Percentiles rank a stretch among this genome's conserved stretches.
Conservation (phyloP, 2,329 filamentous ascomycete species). For the Rhinocladiella similis region DNA sequence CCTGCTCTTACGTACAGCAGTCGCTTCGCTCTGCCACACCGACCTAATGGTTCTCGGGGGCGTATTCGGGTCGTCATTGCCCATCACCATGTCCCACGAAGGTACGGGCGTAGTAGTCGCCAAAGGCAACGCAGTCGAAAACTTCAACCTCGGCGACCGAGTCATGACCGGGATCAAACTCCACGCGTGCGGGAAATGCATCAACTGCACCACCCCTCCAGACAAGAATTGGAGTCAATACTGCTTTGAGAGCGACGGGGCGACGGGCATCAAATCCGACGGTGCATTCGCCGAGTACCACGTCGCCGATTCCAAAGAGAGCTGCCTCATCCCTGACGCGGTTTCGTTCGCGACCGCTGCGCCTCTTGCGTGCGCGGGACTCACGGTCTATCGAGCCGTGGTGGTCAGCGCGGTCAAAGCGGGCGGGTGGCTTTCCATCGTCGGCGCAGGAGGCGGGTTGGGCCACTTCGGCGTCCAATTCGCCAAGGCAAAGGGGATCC, state of each 20-base stretch:
- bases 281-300: slow-evolving; percentile 61
- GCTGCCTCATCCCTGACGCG: slow-evolving; percentile 49
- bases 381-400: slow-evolving; percentile 52
- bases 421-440: slow-evolving; percentile 43
- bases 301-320: slow-evolving; percentile 48
- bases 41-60: slow-evolving; percentile 58
- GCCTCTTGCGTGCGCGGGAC: slow-evolving; percentile 57
- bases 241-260: slow-evolving; percentile 47
- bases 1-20: slow-evolving; percentile 59
- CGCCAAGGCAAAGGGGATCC: slow-evolving; percentile 51
- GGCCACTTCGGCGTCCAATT: slow-evolving; percentile 56
- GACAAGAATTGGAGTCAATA: slow-evolving; percentile 49
- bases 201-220: slow-evolving; percentile 51
- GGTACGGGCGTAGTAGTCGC: slow-evolving; percentile 50
- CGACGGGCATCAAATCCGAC: slow-evolving; percentile 50
- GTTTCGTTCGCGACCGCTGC: slow-evolving; percentile 54
- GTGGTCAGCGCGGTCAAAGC: slow-evolving; percentile 39
- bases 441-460: slow-evolving; percentile 53
- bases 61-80: slow-evolving; percentile 45
- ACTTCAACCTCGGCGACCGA: slow-evolving; percentile 51
- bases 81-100: slow-evolving; percentile 58
- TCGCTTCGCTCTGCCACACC: slow-evolving; percentile 63
- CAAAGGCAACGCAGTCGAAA: slow-evolving; percentile 33
- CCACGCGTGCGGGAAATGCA: slow-evolving; percentile 55
- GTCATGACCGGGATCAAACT: slow-evolving; percentile 58